These are phyloP conservation scores for Zoysia japonica DNA, from an alignment of 176 grass and related monocot species.

Conservation along the genomic window DNA sequence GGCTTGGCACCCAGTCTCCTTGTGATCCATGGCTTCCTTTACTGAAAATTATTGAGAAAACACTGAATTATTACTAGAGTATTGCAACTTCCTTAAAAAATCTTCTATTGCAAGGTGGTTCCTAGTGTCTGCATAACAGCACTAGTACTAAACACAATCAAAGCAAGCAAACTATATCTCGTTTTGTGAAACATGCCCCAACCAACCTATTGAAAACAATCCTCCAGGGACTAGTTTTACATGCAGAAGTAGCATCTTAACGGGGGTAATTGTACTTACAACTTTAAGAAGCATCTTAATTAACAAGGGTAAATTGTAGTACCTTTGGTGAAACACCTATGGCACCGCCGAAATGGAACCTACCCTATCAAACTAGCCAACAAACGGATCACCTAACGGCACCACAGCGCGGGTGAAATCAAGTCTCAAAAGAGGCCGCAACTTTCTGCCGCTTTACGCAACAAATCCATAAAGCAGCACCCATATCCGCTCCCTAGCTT, in stretches of 20 bases:
- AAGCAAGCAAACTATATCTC: neutral
- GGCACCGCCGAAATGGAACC: slow-evolving; percentile 16
- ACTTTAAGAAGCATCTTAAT: neutral
- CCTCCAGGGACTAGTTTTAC: neutral
- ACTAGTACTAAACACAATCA: neutral
- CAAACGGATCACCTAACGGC: slow-evolving; percentile 36
- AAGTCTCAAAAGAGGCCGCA: slow-evolving; percentile 33
- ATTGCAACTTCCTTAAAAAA: neutral
- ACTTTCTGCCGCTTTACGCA: slow-evolving; percentile 52
- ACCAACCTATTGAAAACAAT: neutral
- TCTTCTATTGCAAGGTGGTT: neutral
- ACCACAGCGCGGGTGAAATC: slow-evolving; percentile 7
- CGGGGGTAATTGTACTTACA: neutral
- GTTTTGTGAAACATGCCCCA: neutral
- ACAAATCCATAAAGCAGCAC: slow-evolving; percentile 56
- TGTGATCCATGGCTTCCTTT: slow-evolving; percentile 73
- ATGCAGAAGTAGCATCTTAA: neutral
- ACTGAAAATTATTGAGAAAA: slow-evolving; percentile 32
- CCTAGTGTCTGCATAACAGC: neutral
- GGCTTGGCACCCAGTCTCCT: slow-evolving; percentile 85
- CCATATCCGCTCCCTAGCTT: slow-evolving; percentile 48
- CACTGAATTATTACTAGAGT: neutral
- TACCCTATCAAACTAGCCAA: slow-evolving; percentile 34
- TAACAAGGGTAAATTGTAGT: neutral
- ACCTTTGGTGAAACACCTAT: slow-evolving; percentile 16